Base-by-base conservation (phyloP, 306 rosid species). In the Biancaea sappan region DNA sequence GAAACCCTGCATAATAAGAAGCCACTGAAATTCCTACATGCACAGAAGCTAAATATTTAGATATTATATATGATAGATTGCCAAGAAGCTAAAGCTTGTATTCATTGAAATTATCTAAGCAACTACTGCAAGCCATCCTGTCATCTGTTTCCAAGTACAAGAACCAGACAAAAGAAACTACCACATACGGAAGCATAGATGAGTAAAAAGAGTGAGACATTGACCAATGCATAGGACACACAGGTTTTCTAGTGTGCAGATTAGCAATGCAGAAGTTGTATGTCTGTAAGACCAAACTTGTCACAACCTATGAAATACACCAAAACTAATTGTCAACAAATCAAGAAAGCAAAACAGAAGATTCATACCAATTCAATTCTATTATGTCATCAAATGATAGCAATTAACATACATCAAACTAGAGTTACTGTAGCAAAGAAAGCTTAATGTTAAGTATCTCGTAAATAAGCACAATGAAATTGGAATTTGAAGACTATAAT, bases 101-200 rank as follows among this genome's bases (percentile, higher is more conserved):
- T 29, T 51, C 31, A 63, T 6, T 71, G 29, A 25, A 71, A 78
- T 40, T 13, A 32, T 62, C 47, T 13, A 52, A 52, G 72, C 28
- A 31, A 51, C 29, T 60, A 18, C 12, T 34, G 48, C 9, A 28
- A 24, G 46, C n/a, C 52, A 22, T 57, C 11, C 59, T 10, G 18
- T 26, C 28, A 1, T 59, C 32, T 15, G 24, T 28, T 28, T 60
- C 31, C 5, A 1, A 14, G 47, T 60, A 50, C 65, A 77, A 60
- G 65, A 35, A 50, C 64, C 19, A 77, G 28, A 15, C 26, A 19
- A 50, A 70, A 77, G 66, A 18, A 64, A 75, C 19, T 25, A 40
- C 66, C 10, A 65, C 18, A 3, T 18, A 37, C 43, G 40, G 28
- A 60, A 34, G 34, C 44, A 34, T 34, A 60, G 28, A 34, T 9